phyloP scores from a whole-genome alignment of 768 basidiomycete species.

The Hypholoma fasciculare region DNA sequence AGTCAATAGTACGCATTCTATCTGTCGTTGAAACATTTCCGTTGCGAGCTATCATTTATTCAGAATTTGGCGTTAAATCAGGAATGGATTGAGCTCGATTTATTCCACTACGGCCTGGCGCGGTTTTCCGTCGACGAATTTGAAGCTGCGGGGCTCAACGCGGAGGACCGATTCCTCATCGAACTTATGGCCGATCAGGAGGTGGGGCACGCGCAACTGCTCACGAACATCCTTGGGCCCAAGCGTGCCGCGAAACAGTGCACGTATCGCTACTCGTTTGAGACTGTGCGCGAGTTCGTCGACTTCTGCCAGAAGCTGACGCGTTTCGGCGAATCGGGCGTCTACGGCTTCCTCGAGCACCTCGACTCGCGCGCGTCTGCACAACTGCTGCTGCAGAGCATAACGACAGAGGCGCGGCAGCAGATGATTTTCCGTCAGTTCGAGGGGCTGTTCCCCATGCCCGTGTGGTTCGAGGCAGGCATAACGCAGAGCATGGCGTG shows the following conservation, averaged over 20 bases:
- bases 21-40: not conserved
- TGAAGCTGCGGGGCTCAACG: conserved; percentile 49
- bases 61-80: conserved; percentile 61
- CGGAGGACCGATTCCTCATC: conserved; percentile 55
- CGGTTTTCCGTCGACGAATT: conserved; percentile 58
- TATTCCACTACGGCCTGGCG: conserved; percentile 57
- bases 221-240: conserved; percentile 49
- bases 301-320: conserved; percentile 61
- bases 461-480: conserved; percentile 53
- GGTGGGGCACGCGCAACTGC: conserved; percentile 56
- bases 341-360: conserved; percentile 65
- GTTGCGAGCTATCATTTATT: no score
- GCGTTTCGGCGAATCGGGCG: conserved; percentile 56
- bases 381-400: conserved; percentile 51
- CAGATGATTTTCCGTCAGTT: conserved; percentile 68
- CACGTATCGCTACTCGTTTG: conserved; percentile 56
- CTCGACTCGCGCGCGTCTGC: conserved; percentile 58
- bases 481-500: conserved; percentile 65
- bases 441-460: conserved; percentile 61
- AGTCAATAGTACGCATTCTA: conserved; percentile 21
- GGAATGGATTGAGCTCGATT: conserved; percentile 62
- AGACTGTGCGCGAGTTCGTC: conserved; percentile 56
- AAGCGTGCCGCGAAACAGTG: conserved; percentile 53
- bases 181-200: conserved; percentile 67
- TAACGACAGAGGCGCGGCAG: conserved; percentile 64